Evolutionary conservation across 306 rosid genomes (phyloP).

Genomic region (Prosopis cineraria): DNA sequence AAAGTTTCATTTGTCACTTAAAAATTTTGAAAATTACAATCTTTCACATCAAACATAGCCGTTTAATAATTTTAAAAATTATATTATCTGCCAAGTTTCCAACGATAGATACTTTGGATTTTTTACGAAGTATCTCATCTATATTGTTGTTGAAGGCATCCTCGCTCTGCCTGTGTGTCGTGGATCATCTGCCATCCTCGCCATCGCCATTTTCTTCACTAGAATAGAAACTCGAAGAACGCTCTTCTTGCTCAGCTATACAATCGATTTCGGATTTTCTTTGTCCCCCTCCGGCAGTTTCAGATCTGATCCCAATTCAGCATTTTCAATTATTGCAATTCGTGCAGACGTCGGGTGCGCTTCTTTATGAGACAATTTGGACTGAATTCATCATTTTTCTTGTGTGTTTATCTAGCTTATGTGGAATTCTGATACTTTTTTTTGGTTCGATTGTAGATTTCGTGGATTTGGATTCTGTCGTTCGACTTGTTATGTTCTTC

Average conservation of each 20-base stretch:
- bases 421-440: constrained; percentile 20
- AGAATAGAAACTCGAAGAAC: constrained; percentile 14
- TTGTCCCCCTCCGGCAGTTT: constrained; percentile 31
- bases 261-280: constrained; percentile 36
- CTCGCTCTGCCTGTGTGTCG: constrained; percentile 21
- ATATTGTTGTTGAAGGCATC: neutral
- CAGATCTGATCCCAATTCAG: constrained; percentile 60
- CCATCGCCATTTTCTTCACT: constrained; percentile 23
- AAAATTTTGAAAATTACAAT: neutral
- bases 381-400: neutral
- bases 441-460: constrained; percentile 40
- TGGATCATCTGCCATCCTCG: constrained; percentile 39
- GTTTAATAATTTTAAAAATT: constrained; percentile 4
- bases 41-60: neutral
- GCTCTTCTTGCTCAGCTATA: constrained; percentile 10
- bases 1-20: neutral
- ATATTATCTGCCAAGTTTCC: neutral
- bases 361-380: neutral
- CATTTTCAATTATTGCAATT: constrained; percentile 26
- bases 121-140: neutral
- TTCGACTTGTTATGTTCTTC: constrained; percentile 50
- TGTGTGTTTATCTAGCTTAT: constrained; percentile 14
- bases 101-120: neutral
- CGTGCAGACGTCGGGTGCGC: constrained; percentile 49
- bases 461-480: constrained; percentile 45